Evolutionary conservation across 257 asterid genomes (phyloP).

Genomic region (Dorcoceras hygrometricum): DNA sequence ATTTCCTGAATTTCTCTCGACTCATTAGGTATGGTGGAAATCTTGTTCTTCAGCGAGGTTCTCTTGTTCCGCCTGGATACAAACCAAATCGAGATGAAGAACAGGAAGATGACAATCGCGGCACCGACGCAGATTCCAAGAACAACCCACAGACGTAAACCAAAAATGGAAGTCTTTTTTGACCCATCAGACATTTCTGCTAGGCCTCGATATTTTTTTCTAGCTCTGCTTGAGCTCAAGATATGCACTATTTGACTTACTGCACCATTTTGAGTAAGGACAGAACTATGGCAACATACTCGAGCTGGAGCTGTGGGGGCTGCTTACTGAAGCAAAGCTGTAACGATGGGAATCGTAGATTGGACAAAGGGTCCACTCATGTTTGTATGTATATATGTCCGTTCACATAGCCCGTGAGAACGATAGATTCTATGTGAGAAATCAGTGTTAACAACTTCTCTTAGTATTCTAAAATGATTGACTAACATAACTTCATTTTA

Average conservation of each 20-base stretch:
- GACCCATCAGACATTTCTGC: neutral
- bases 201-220: neutral
- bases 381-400: neutral
- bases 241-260: neutral
- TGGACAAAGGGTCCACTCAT: neutral
- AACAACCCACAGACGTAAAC: slow-evolving; percentile 77
- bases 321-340: neutral
- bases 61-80: slow-evolving; percentile 48
- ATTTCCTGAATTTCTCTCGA: slow-evolving; percentile 81
- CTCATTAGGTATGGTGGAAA: slow-evolving; percentile 51
- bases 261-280: neutral
- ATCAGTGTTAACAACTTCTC: too few species aligned
- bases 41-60: slow-evolving; percentile 24
- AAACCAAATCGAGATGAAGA: slow-evolving; percentile 72
- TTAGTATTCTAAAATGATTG: too few species aligned
- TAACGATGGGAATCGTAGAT: neutral
- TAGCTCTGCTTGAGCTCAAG: neutral
- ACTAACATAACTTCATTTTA: too few species aligned
- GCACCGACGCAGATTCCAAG: slow-evolving; percentile 84
- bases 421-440: too few species aligned
- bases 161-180: slow-evolving; percentile 59
- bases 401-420: neutral
- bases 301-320: neutral
- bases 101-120: slow-evolving; percentile 60
- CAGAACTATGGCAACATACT: neutral